These are phyloP conservation scores for Phialophora chinensis DNA, from an alignment of 2,329 filamentous ascomycete species.

Conservation along the genomic window DNA sequence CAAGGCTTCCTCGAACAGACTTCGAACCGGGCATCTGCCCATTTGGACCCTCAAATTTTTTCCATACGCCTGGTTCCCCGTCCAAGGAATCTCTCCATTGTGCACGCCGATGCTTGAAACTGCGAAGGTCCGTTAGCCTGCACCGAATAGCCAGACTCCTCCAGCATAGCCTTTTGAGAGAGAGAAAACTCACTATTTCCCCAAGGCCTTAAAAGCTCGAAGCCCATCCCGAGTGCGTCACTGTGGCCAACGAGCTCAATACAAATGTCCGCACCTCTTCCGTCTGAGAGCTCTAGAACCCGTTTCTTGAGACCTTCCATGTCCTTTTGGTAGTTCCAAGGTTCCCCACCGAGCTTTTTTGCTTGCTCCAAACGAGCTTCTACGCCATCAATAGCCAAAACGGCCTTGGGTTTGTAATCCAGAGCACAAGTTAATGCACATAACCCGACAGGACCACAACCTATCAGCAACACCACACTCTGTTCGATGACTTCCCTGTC, in stretches of 20 bases:
- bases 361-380: constrained; percentile 76
- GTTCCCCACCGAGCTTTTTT: constrained; percentile 75
- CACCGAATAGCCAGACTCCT: no score
- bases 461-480: constrained; percentile 77
- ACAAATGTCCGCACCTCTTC: constrained; percentile 82
- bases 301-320: constrained; percentile 68
- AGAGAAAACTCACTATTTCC: constrained; percentile 56
- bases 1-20: constrained; percentile 69
- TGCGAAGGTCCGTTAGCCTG: neutral
- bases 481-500: constrained; percentile 64
- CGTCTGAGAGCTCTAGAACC: constrained; percentile 76
- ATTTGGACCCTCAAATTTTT: constrained; percentile 78
- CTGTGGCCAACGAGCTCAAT: constrained; percentile 78
- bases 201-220: constrained; percentile 73
- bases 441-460: constrained; percentile 83
- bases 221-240: constrained; percentile 70
- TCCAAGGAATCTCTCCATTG: constrained; percentile 72
- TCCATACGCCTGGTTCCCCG: constrained; percentile 65
- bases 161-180: no score
- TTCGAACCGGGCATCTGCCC: constrained; percentile 76
- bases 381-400: constrained; percentile 81
- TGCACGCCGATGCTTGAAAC: constrained; percentile 77
- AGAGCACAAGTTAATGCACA: constrained; percentile 80
- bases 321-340: constrained; percentile 76
- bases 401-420: constrained; percentile 74